phyloP scores from a whole-genome alignment of 306 rosid species.

The Elaeagnus macrophylla region DNA sequence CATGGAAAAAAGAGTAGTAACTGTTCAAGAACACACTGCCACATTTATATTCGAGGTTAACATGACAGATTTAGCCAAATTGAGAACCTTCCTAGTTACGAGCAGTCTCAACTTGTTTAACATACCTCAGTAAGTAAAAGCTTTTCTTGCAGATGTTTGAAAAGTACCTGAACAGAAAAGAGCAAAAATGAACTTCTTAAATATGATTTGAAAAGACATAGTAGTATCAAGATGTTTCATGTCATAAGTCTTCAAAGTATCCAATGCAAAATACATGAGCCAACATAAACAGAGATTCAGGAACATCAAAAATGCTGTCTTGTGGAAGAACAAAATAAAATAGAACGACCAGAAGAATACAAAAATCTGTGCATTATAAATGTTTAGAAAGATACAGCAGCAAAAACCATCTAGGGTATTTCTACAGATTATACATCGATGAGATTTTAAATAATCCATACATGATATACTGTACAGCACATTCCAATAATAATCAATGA shows the following conservation, averaged over 20 bases:
- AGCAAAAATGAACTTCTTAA: slow-evolving; percentile 14
- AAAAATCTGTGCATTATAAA: no score
- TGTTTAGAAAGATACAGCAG: no score
- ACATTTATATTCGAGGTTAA: not conserved
- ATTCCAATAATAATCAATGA: not conserved
- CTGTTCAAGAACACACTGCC: no score
- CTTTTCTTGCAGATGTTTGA: slow-evolving; percentile 91
- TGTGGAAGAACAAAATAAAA: not conserved
- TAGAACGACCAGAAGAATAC: not conserved
- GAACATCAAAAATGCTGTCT: not conserved
- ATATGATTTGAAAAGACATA: slow-evolving; percentile 8
- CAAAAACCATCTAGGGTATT: no score
- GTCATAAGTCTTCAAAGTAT: not conserved
- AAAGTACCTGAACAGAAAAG: slow-evolving; percentile 70
- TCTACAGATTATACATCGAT: not conserved
- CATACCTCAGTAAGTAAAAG: slow-evolving; percentile 88
- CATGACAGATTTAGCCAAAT: not conserved
- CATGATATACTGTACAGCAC: not conserved
- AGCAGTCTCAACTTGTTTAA: slow-evolving; percentile 4
- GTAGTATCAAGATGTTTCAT: not conserved
- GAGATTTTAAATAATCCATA: not conserved
- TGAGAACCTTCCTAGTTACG: not conserved
- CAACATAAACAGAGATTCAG: not conserved
- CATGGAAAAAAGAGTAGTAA: slow-evolving; percentile 13
- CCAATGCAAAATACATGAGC: not conserved